A percentile compares a stretch with the other conserved stretches of the same genome.
These are phyloP conservation scores for Phytophthora brassicae DNA, from an alignment of 352 stramenopile genomes.

Conservation along the genomic window DNA sequence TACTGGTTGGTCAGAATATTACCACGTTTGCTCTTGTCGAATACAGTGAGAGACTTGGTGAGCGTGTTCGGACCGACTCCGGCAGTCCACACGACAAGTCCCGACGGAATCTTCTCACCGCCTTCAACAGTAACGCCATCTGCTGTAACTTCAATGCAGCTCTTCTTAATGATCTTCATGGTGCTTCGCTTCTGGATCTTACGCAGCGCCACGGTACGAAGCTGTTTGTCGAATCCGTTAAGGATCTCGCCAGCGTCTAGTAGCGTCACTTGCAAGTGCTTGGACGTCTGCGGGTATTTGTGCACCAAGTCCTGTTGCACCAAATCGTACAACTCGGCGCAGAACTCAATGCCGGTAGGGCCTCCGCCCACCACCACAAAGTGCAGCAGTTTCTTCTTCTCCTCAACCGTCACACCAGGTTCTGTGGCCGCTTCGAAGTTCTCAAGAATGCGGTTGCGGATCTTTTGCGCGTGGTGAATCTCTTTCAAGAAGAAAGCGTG, in stretches of 20 bases:
- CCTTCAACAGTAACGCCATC: conserved; percentile 67
- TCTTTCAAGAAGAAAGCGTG: conserved; percentile 98
- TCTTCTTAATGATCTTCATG: conserved; percentile 82
- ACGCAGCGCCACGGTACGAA: conserved; percentile 70
- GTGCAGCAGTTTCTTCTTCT: conserved; percentile 91
- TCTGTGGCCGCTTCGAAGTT: conserved; percentile 96
- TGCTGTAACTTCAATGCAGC: conserved; percentile 65
- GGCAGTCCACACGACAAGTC: conserved; percentile 78
- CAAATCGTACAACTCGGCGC: conserved; percentile 95
- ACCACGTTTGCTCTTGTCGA: conserved; percentile 78
- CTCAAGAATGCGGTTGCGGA: conserved; percentile 76
- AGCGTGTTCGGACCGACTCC: conserved; percentile 78
- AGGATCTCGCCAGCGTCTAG: conserved; percentile 75
- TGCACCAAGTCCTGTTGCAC: conserved; percentile 89
- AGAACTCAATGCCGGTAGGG: conserved; percentile 96
- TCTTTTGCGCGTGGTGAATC: conserved; percentile 91
- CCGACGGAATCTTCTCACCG: conserved; percentile 57
- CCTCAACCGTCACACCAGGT: conserved; percentile 75
- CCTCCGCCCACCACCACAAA: conserved; percentile 98
- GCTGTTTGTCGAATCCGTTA: conserved; percentile 64
- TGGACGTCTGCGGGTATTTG: conserved; percentile 77
- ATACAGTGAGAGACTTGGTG: conserved; percentile 70
- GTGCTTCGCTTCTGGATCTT: conserved; percentile 83
- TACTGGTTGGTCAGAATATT: conserved; percentile 87
- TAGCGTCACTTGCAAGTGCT: conserved; percentile 68